Base-by-base conservation (phyloP, 352 stramenopile species). In the Globisporangium viniferum region DNA sequence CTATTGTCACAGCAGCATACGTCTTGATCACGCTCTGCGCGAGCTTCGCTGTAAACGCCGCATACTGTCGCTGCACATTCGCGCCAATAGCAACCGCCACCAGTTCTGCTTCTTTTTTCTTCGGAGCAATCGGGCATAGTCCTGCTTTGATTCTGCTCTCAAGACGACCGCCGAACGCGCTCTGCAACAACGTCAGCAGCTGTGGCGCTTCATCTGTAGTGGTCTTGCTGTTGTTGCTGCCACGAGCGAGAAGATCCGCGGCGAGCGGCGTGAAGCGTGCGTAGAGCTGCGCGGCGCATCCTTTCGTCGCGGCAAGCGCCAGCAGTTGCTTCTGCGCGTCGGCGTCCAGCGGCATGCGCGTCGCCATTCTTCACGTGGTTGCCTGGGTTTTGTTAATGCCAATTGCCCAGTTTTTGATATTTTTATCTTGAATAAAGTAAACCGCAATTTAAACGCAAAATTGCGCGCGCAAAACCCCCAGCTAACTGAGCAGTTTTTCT, bases 21-120 rank as follows among this genome's bases (percentile, higher is more conserved):
- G 76, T 63, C 62, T 88, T 91, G 67, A 93, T 76, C 6, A 90
- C 65, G 39, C 70, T 79, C 71, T 93, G 86, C 31, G 79, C 78
- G 36, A 89, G 60, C 48, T 92, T 91, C 36, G 80, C 83, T 15
- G 73, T 68, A 29, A 87, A 77, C 14, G 89, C 63, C 20, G 75
- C 74, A 57, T 73, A 76, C n/a, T 68, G 73, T 15, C 77, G 79
- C 18, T 67, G 60, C 24, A 49, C 62, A 20, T 69, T 64, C 2
- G 36, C 24, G 5, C 14, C 64, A 10, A 33, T 33, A 33, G 27
- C 0, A 33, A 15, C 49, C 44, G 59, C 33, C n/a, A 22, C 29
- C 46, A 59, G 57, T 5, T 18, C 68, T 8, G 48, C 12, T 9
- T 33, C 27, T 24, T 64, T 62, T 7, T 64, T 49, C 20, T 53